Conservation (phyloP, 139 green algal genomes). For the Auxenochlorella pyrenoidosa region DNA sequence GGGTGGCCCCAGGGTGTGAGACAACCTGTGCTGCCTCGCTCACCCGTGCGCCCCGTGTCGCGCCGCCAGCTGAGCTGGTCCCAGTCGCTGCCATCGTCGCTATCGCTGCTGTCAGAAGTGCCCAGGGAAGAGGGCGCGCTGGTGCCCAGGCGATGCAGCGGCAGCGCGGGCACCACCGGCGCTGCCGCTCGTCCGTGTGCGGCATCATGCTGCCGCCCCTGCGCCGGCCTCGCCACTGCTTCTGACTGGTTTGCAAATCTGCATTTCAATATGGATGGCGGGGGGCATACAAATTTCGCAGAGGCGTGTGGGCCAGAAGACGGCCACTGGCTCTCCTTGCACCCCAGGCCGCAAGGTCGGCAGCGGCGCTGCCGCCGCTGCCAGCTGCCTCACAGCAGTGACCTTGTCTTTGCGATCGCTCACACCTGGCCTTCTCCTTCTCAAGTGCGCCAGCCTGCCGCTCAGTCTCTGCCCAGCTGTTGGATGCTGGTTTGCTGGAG, state of each 20-base stretch:
- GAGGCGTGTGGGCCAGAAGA: too few species aligned
- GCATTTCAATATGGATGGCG: not conserved
- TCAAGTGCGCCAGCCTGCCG: not conserved
- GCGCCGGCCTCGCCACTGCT: not conserved
- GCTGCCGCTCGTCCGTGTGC: too few species aligned
- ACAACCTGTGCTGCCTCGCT: not conserved
- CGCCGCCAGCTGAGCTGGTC: constrained; percentile 16
- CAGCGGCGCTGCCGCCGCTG: not conserved
- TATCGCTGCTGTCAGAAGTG: constrained; percentile 13
- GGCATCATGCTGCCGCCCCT: not conserved
- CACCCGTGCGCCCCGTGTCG: not conserved
- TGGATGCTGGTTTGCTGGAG: not conserved
- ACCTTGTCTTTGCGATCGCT: not conserved
- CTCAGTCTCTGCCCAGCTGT: not conserved
- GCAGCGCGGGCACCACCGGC: too few species aligned
- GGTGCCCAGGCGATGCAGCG: too few species aligned
- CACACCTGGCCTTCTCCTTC: not conserved
- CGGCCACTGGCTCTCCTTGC: too few species aligned
- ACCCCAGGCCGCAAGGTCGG: not conserved
- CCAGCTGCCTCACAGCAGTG: too few species aligned
- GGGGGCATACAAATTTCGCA: too few species aligned
- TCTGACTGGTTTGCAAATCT: too few species aligned
- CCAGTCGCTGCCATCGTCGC: constrained; percentile 26
- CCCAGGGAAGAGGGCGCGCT: not conserved
- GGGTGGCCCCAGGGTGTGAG: not conserved